phyloP scores from a whole-genome alignment of 768 basidiomycete genomes.

The Leccinum uliginosum region DNA sequence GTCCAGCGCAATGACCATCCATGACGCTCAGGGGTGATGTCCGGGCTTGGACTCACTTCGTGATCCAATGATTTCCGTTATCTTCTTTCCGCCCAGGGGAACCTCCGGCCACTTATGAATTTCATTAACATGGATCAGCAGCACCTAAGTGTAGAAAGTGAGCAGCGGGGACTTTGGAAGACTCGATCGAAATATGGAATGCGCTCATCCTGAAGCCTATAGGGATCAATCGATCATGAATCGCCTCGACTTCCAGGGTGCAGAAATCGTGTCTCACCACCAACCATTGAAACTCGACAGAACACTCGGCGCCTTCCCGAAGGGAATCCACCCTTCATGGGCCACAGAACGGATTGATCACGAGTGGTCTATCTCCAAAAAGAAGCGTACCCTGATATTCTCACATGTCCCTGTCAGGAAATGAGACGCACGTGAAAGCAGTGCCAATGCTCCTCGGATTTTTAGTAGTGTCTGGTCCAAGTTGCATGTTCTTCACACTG shows the following conservation, averaged over 20 bases:
- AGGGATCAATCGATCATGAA: conserved; percentile 16
- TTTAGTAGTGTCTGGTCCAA: conserved; percentile 36
- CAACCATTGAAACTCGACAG: conserved; percentile 34
- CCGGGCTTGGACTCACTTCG: conserved; percentile 12
- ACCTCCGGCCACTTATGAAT: conserved; percentile 25
- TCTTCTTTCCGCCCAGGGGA: conserved; percentile 28
- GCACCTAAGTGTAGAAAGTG: conserved; percentile 16
- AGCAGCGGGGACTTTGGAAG: conserved; percentile 36
- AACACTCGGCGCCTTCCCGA: conserved; percentile 33
- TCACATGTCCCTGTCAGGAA: conserved; percentile 22
- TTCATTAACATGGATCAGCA: background rate
- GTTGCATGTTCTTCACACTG: conserved; percentile 32
- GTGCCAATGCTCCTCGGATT: conserved; percentile 38
- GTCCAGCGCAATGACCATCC: conserved; percentile 24
- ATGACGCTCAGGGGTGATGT: conserved; percentile 20
- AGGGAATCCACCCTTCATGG: conserved; percentile 34
- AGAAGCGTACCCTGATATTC: conserved; percentile 32
- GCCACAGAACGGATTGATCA: conserved; percentile 8
- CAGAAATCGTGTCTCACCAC: conserved; percentile 32
- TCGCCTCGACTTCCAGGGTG: conserved; percentile 14
- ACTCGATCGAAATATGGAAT: conserved; percentile 41
- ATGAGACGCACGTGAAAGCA: conserved; percentile 30
- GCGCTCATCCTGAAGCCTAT: conserved; percentile 14
- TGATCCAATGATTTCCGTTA: conserved; percentile 3
- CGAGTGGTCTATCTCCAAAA: conserved; percentile 34